Evolutionary conservation across 2,329 filamentous ascomycete species (phyloP), one percentile per base, ranked within the genome.

Genomic region (Microdochium bolleyi): DNA sequence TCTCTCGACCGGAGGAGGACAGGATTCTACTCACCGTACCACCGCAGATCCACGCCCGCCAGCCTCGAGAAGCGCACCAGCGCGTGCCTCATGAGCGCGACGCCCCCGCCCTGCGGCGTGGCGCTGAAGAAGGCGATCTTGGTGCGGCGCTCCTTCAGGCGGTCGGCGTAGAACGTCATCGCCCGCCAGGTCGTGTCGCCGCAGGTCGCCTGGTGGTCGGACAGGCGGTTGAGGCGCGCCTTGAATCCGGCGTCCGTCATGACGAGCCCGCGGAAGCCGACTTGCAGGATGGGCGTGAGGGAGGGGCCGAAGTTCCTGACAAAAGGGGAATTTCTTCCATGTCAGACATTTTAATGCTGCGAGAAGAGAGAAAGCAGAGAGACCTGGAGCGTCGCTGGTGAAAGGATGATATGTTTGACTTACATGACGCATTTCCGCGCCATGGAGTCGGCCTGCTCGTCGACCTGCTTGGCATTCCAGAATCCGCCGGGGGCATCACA

Each of bases 391-490:
- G 59, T 46, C 10, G 14, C 7, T 38, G 13, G 51, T 16, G 49
- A 50, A 51, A 52, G 27, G 56, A 57, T 46, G 48, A 53, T 22
- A 13, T 16, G 24, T 21, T 30, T 8, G 3, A 70, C 79, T 68
- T 69, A 87, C 84, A 84, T 80, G 56, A 91, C 78, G 65, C 86
- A 89, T 72, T 91, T 92, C 56, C 89, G 78, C 1, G 85, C 85
- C 80, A 92, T 87, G 1, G 85, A 88, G 64, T 92, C 89, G 1
- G 89, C 88, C 66, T 91, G 84, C 64, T 94, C 89, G 60, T 92
- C 89, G 3, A 91, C 77, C n/a, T 76, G 71, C 63, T 83, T 82
- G 32, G 70, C 66, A 48, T 77, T 72, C 75, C 78, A 80, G 56
- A 77, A 73, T 48, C 55, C 55, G 21, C 62, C 69, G 49, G 66